Evolutionary conservation across 371 early-diverging fungal species (phyloP), one percentile per base, ranked within the genome.

Genomic region (Apophysomyces variabilis): DNA sequence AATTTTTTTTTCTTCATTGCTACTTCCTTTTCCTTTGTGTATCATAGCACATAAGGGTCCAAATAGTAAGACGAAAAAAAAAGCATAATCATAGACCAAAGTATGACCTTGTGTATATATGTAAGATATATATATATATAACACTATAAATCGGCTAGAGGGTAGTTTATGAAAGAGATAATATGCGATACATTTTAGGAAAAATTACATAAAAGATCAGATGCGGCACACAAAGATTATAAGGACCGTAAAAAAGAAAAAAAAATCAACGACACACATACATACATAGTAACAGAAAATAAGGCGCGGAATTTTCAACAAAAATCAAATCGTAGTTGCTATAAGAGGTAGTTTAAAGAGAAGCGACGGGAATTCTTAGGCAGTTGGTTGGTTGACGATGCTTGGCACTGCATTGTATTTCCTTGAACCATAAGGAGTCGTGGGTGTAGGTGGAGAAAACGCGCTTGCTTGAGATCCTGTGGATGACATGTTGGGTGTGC

Each of bases 401-500:
- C 46, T 61, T n/a, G 61, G 61, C 43, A 61, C 61, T 4, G 61
- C 61, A 36, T 36, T 61, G 61, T 61, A 61, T 32, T 61, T 61
- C 32, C 61, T 61, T 61, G 61, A 37, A 26, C 61, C 69, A 21
- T 69, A 69, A 26, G 69, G 69, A 1, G 69, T 69, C 9, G 69
- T 69, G 5, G 69, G 69, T 9, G 69, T 69, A 11, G 69, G 64
- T 11, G 69, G 69, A 7, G 69, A 69, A 41, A 69, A 69, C 11
- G 69, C 69, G 36, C 69, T 69, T 38, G 62, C 61, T 43, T 64
- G 65, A 32, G 69, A 69, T 7, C 65, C 62, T 32, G 60, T 59
- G 11, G 69, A 69, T 11, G 69, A 69, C 45, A 69, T 54, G 11
- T 65, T 69, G 11, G 60, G 60, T 18, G 61, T 61, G 61, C 61